Evolutionary conservation across 192 early-diverging fungal genomes (phyloP).

Genomic region (Chytriomyces sp.): DNA sequence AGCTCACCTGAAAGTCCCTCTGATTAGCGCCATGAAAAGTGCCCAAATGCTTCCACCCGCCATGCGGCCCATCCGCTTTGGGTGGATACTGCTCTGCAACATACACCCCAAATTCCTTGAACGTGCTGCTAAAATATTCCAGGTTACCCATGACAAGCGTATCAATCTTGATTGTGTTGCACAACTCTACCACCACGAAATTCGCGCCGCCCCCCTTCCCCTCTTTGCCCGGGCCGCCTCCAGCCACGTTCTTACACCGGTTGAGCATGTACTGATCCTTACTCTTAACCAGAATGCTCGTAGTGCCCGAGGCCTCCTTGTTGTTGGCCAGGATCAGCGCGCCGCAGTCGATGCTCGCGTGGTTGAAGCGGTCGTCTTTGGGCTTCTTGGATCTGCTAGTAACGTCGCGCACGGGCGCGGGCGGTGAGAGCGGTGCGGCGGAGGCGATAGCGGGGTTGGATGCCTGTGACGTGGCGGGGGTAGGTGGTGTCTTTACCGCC

Average conservation of each 20-base stretch:
- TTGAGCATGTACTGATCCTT: conserved; percentile 98
- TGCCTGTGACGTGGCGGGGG: no score
- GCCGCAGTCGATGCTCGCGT: conserved; percentile 92
- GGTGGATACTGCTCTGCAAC: conserved; percentile 79
- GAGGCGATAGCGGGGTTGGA: no score
- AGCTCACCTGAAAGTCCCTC: conserved; percentile 63
- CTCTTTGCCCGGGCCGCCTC: conserved; percentile 40
- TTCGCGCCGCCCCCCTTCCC: conserved; percentile 40
- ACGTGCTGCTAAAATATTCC: conserved; percentile 95
- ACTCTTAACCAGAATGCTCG: conserved; percentile 81
- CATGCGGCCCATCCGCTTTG: conserved; percentile 29
- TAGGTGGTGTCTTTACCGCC: no score
- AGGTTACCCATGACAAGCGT: conserved; percentile 89
- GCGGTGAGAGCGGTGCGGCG: no score
- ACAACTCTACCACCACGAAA: conserved; percentile 91
- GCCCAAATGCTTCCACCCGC: conserved; percentile 78
- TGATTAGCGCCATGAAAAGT: conserved; percentile 84
- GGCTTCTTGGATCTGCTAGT: no score
- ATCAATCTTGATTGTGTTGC: conserved; percentile 91
- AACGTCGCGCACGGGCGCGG: no score
- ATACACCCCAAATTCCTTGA: conserved; percentile 83
- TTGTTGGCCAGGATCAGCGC: conserved; percentile 84
- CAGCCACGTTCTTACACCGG: conserved; percentile 58
- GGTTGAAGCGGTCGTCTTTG: conserved; percentile 87
- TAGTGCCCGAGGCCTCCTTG: conserved; percentile 79